A percentile compares a stretch with the other conserved stretches of the same genome.
These are phyloP conservation scores for Botryotinia globosa DNA, from an alignment of 2,329 filamentous ascomycete species.

Conservation along the genomic window DNA sequence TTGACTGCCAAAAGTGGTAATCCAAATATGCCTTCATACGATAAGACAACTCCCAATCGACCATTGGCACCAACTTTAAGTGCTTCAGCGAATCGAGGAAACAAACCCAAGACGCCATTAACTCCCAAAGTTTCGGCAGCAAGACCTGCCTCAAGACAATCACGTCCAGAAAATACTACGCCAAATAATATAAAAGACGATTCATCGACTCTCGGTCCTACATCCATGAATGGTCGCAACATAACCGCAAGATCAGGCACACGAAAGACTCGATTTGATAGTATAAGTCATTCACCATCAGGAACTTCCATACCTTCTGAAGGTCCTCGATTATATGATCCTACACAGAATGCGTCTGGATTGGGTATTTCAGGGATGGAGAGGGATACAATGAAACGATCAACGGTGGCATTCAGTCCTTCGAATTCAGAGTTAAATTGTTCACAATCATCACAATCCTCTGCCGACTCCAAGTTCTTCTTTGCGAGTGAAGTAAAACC, in stretches of 20 bases:
- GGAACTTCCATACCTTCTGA: constrained; percentile 40
- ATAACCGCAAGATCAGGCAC: constrained; percentile 76
- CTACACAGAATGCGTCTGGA: constrained; percentile 38
- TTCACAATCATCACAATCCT: constrained; percentile 32
- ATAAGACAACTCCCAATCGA: constrained; percentile 49
- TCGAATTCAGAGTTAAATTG: constrained; percentile 39
- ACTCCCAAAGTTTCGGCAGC: constrained; percentile 55
- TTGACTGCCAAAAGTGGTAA: constrained; percentile 32
- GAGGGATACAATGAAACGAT: constrained; percentile 32
- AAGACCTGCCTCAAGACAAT: constrained; percentile 33
- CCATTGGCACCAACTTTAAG: constrained; percentile 67
- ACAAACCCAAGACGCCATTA: constrained; percentile 53
- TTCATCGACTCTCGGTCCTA: constrained; percentile 50
- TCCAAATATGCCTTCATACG: constrained; percentile 45
- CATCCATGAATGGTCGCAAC: constrained; percentile 59
- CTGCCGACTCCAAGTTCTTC: constrained; percentile 73
- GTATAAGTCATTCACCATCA: constrained; percentile 62
- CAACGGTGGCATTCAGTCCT: constrained; percentile 44
- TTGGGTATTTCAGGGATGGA: constrained; percentile 33
- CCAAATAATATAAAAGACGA: constrained; percentile 45
- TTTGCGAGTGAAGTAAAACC: constrained; percentile 75
- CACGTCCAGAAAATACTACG: constrained; percentile 42
- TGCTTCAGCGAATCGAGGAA: constrained; percentile 54
- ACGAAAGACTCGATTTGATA: constrained; percentile 69
- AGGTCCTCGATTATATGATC: constrained; percentile 10